These are phyloP conservation scores for Wickerhamomyces sp. DNA, from an alignment of 1,139 yeast species.

Conservation along the genomic window DNA sequence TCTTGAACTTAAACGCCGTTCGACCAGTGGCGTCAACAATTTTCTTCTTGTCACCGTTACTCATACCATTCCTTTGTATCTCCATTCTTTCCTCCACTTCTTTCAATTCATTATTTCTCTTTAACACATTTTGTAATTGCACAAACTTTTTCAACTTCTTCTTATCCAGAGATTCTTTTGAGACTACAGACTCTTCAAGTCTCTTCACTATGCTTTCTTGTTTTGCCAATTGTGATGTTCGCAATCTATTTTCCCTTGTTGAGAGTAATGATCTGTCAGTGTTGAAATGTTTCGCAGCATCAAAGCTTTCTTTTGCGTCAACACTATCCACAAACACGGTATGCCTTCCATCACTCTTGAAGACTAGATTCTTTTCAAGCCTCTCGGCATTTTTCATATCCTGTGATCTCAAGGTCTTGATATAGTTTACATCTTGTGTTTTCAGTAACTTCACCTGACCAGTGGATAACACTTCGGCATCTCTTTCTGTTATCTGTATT, in stretches of 20 bases:
- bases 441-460: conserved; percentile 81
- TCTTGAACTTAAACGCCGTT: conserved; percentile 79
- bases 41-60: conserved; percentile 83
- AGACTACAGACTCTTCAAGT: conserved; percentile 22
- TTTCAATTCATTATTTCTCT: conserved; percentile 60
- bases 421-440: conserved; percentile 84
- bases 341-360: conserved; percentile 63
- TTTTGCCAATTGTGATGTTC: conserved; percentile 48
- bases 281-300: conserved; percentile 59
- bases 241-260: conserved; percentile 70
- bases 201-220: conserved; percentile 29
- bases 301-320: conserved; percentile 50
- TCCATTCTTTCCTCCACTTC: conserved; percentile 72
- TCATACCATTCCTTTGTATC: conserved; percentile 79
- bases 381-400: conserved; percentile 64
- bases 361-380: conserved; percentile 48
- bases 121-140: conserved; percentile 51
- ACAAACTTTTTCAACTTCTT: conserved; percentile 57
- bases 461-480: conserved; percentile 52
- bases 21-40: conserved; percentile 59
- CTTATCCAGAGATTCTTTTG: conserved; percentile 41
- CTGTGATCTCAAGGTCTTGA: conserved; percentile 67
- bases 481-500: conserved; percentile 60
- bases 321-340: conserved; percentile 77
- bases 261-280: conserved; percentile 62